phyloP scores from a whole-genome alignment of 371 early-diverging fungal genomes.

The Nematocida sp. region DNA sequence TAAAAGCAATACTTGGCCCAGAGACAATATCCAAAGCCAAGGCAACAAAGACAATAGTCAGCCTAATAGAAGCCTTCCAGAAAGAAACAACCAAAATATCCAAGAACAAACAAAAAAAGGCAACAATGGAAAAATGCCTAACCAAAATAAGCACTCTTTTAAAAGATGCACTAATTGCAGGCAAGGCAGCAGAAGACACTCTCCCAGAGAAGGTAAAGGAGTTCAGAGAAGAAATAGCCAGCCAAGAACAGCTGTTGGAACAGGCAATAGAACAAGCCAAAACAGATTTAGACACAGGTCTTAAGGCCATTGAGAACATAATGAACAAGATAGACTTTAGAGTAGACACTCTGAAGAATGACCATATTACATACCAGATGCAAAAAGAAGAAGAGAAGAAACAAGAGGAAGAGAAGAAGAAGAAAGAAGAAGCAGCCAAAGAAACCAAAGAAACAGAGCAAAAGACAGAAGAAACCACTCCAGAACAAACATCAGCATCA shows the following conservation, averaged over 20 bases:
- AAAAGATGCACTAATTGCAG: not conserved
- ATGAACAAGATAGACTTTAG: not conserved
- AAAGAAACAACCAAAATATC: not conserved
- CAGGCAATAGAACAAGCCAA: not conserved
- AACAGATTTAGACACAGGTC: not conserved
- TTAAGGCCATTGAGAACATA: conserved; percentile 5
- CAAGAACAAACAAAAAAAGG: not conserved
- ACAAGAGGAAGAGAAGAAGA: not conserved
- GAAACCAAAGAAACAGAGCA: too few relatives aligned
- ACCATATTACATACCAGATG: conserved; percentile 12
- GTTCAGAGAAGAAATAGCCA: not conserved
- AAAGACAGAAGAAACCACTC: not conserved
- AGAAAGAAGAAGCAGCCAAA: not conserved
- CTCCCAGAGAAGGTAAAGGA: not conserved
- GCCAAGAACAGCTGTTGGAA: not conserved
- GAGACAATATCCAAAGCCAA: not conserved
- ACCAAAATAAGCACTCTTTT: not conserved
- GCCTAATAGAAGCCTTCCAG: not conserved
- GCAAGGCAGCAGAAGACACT: not conserved
- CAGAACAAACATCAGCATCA: not conserved
- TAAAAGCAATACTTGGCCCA: not conserved
- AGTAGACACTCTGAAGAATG: not conserved
- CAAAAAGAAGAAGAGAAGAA: not conserved
- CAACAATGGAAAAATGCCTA: not conserved
- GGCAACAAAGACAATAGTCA: not conserved